These are phyloP conservation scores for Paramyrothecium sp. DNA, from an alignment of 2,329 filamentous ascomycete genomes.

Conservation along the genomic window DNA sequence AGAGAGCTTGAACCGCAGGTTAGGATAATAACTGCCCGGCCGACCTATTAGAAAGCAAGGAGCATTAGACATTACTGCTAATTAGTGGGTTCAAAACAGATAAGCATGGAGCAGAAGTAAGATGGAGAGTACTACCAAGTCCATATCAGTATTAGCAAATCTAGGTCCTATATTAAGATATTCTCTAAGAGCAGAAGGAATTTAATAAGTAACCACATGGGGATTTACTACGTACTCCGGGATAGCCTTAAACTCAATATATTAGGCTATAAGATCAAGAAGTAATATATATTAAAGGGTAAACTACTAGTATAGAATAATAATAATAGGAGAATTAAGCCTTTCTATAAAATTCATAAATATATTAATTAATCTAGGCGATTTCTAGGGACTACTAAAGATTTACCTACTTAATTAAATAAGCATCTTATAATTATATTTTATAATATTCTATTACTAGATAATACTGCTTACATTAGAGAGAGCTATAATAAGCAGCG, in stretches of 20 bases:
- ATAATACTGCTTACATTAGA: not conserved
- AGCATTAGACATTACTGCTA: not conserved
- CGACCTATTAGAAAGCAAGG: not conserved
- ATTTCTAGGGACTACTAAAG: not conserved
- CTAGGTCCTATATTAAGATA: not conserved
- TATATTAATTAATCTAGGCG: slow-evolving; percentile 70
- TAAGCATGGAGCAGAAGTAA: not conserved
- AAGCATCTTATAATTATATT: slow-evolving; percentile 1
- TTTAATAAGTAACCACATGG: slow-evolving; percentile 1
- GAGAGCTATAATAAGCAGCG: not conserved
- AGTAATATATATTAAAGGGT: slow-evolving; percentile 70
- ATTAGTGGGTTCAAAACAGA: not conserved
- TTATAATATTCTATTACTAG: not conserved
- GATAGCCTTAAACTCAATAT: slow-evolving; percentile 58
- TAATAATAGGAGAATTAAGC: slow-evolving; percentile 55
- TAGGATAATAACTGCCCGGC: not conserved
- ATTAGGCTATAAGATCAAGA: slow-evolving; percentile 54
- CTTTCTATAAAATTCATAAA: slow-evolving; percentile 74
- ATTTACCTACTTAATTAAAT: not conserved
- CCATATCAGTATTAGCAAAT: not conserved
- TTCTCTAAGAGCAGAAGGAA: slow-evolving; percentile 3
- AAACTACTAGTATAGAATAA: slow-evolving; percentile 74
- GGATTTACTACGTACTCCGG: slow-evolving; percentile 45
- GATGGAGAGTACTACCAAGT: not conserved
- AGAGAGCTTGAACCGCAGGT: not conserved